Evolutionary conservation across 2,329 filamentous ascomycete species (phyloP), one percentile per base, ranked within the genome.

Genomic region (Graphilbum fragrans): DNA sequence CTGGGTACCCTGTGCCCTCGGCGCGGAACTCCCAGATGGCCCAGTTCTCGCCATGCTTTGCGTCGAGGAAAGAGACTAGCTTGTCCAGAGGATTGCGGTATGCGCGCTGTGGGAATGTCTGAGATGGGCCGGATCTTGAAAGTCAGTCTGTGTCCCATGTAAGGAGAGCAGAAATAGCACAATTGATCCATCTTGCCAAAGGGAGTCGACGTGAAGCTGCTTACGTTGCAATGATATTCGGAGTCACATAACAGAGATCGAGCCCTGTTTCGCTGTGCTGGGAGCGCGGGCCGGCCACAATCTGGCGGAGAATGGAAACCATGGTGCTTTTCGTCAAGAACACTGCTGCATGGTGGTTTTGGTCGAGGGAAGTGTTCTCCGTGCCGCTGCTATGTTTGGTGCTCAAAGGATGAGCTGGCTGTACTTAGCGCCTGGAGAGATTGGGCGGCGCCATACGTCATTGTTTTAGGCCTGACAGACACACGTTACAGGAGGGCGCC

Each of bases 21-120:
- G 87, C 92, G 36, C 92, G 80, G 53, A 98, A 98, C 63, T 98
- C 92, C 86, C 90, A 98, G 53, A 98, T 94, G 3, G 82, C 79
- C 92, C 92, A 98, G 48, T 92, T 67, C 21, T 77, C 64, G 22
- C 74, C 81, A 61, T 98, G 92, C 54, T 87, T 86, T 35, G 72
- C 66, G 61, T 96, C 86, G 47, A 98, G 80, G 58, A 90, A 98
- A 49, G 76, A 74, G 45, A 96, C 86, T 19, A 98, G 76, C 32
- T 81, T 75, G 55, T 93, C 82, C 38, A 94, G 79, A 0, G 90
- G 90, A 56, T 94, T 98, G 55, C 92, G 85, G 63, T 96, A 98
- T 45, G 86, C 87, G 48, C 83, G 79, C 58, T 94, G 82, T 0
- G 92, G 90, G 56, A 93, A 95, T 17, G 85, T 87, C 47, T 83